Conservation (phyloP, 768 basidiomycete species). For the Tricholoma matsutake region DNA sequence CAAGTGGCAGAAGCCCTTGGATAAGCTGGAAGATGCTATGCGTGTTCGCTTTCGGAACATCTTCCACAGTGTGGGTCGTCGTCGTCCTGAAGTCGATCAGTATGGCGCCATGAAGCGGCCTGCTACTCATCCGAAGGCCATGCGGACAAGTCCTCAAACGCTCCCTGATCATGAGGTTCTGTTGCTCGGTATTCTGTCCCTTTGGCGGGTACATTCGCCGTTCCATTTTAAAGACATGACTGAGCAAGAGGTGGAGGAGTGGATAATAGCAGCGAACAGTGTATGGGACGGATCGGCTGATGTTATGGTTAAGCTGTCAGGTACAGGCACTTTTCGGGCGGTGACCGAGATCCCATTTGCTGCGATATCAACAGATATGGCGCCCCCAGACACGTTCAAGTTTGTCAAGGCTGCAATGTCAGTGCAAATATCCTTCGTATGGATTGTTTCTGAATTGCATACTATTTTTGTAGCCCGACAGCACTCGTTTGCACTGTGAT, state of each 20-base stretch:
- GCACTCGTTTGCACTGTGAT: constrained; percentile 49
- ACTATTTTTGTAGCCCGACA: constrained; percentile 32
- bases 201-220: constrained; percentile 58
- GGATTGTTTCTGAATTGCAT: neutral
- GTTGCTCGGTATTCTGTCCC: constrained; percentile 60
- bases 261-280: constrained; percentile 45
- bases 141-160: constrained; percentile 51
- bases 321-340: constrained; percentile 47
- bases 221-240: constrained; percentile 52
- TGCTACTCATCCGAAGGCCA: constrained; percentile 57
- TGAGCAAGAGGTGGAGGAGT: constrained; percentile 39
- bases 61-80: constrained; percentile 49
- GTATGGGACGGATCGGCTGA: constrained; percentile 66
- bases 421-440: constrained; percentile 13
- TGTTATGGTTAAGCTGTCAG: constrained; percentile 60
- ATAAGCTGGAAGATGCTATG: constrained; percentile 42
- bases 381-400: constrained; percentile 35
- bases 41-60: constrained; percentile 51
- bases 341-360: constrained; percentile 43
- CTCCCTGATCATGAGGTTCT: constrained; percentile 69
- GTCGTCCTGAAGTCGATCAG: constrained; percentile 60
- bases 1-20: constrained; percentile 53
- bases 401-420: constrained; percentile 51
- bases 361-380: constrained; percentile 37
- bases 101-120: constrained; percentile 52